Evolutionary conservation across 208 protist species (phyloP).

Genomic region (Acanthamoeba sp.): DNA sequence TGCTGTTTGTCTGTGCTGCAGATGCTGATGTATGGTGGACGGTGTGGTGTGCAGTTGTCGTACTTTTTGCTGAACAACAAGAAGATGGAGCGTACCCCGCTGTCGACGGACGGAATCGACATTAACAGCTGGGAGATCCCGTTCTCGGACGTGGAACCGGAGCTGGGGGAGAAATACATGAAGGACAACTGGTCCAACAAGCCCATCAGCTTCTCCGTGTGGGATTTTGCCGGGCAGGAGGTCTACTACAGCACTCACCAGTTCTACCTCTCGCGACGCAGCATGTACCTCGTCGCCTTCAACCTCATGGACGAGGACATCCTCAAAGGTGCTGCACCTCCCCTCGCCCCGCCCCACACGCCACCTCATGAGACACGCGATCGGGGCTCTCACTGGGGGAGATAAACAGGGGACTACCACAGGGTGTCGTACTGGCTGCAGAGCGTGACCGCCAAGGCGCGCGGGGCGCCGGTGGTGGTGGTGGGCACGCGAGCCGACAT

Average conservation of each 20-base stretch:
- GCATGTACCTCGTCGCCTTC: conserved; percentile 77
- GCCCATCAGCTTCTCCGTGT: conserved; percentile 68
- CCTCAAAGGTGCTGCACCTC: conserved; percentile 47
- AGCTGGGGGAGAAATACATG: conserved; percentile 72
- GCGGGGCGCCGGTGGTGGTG: conserved; percentile 51
- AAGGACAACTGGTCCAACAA: conserved; percentile 72
- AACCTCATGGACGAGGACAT: conserved; percentile 77
- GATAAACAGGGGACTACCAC: conserved; percentile 22
- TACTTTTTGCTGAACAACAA: conserved; percentile 74
- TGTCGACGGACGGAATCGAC: conserved; percentile 71
- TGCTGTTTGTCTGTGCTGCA: background rate
- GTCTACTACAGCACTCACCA: conserved; percentile 76
- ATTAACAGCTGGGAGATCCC: conserved; percentile 74
- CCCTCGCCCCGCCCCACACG: too few species aligned
- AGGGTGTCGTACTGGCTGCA: conserved; percentile 65
- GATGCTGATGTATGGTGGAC: background rate
- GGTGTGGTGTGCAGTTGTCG: conserved; percentile 13
- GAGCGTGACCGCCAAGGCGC: conserved; percentile 61
- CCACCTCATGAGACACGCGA: too few species aligned
- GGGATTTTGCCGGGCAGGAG: conserved; percentile 71
- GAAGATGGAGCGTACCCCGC: conserved; percentile 35
- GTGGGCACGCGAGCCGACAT: conserved; percentile 53
- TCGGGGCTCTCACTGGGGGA: background rate
- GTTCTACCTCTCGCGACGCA: conserved; percentile 71
- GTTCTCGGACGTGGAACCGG: conserved; percentile 38